These are phyloP conservation scores for Juncus inflexus DNA, from an alignment of 176 grass and related monocot genomes.

Conservation along the genomic window DNA sequence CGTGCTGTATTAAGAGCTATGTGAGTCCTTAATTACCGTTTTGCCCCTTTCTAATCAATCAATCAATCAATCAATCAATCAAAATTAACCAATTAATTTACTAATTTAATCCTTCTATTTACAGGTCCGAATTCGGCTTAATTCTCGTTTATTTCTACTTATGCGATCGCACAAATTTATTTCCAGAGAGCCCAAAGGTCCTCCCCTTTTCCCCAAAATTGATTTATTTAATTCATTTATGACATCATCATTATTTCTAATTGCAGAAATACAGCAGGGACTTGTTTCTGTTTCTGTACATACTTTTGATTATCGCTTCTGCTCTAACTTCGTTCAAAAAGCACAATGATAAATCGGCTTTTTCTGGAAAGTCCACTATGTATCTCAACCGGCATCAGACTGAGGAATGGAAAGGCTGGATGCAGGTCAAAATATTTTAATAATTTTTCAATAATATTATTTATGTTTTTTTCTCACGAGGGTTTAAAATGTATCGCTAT, in stretches of 20 bases:
- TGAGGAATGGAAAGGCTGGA: conserved; percentile 91
- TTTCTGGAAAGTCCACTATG: conserved; percentile 60
- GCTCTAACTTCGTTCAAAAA: conserved; percentile 67
- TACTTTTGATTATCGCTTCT: conserved; percentile 73
- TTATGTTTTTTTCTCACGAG: not conserved
- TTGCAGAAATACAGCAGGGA: conserved; percentile 73
- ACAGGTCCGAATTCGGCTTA: conserved; percentile 64
- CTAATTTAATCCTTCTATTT: conserved; percentile 8
- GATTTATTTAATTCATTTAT: conserved; percentile 4
- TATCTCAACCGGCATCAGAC: conserved; percentile 86
- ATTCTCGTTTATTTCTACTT: conserved; percentile 68
- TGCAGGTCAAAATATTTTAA: conserved; percentile 69
- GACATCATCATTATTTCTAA: conserved; percentile 26
- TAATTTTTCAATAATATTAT: not conserved
- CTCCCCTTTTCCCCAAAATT: conserved; percentile 9
- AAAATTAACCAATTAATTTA: not conserved
- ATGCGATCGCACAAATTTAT: conserved; percentile 72
- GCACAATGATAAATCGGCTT: conserved; percentile 66
- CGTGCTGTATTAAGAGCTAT: conserved; percentile 56
- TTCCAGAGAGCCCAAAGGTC: conserved; percentile 72
- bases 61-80: no score
- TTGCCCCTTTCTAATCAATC: not conserved
- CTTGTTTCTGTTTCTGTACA: conserved; percentile 86
- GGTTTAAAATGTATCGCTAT: not conserved
- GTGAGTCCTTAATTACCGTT: conserved; percentile 34